phyloP scores from a whole-genome alignment of 2,329 filamentous ascomycete species.

The Escovopsis sp. region DNA sequence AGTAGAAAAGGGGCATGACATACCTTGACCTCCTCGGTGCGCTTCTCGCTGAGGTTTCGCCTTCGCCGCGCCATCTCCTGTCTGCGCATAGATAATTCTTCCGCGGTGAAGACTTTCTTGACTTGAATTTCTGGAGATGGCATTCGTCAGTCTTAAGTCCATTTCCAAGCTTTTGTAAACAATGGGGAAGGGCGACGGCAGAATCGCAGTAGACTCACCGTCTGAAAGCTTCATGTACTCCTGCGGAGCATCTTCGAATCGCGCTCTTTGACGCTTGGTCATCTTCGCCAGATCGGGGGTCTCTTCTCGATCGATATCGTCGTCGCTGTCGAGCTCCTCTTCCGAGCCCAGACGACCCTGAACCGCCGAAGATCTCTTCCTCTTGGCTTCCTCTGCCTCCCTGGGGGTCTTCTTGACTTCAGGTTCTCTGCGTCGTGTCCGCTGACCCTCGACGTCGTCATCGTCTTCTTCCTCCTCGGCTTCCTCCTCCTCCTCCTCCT shows the following conservation, averaged over 20 bases:
- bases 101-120: constrained; percentile 47
- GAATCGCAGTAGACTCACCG: constrained; percentile 25
- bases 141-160: not conserved
- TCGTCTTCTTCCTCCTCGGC: constrained; percentile 22
- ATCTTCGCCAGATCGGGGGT: constrained; percentile 43
- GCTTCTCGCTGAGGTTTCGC: constrained; percentile 49
- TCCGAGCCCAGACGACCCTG: constrained; percentile 10
- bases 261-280: constrained; percentile 45
- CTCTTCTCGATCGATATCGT: constrained; percentile 31
- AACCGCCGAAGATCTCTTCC: constrained; percentile 19
- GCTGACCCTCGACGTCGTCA: constrained; percentile 20
- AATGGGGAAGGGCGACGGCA: not conserved
- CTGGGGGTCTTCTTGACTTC: no score
- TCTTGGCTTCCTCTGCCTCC: constrained; percentile 9
- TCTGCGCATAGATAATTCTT: constrained; percentile 46
- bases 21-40: constrained; percentile 50
- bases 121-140: constrained; percentile 42
- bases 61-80: constrained; percentile 47
- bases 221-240: constrained; percentile 47
- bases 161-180: not conserved
- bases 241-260: constrained; percentile 40
- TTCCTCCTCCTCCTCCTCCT: constrained; percentile 12
- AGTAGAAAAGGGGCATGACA: constrained; percentile 3
- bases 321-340: constrained; percentile 14
- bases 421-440: no score